phyloP scores from a whole-genome alignment of 2,329 filamentous ascomycete species.

The Dactylellina sp. region DNA sequence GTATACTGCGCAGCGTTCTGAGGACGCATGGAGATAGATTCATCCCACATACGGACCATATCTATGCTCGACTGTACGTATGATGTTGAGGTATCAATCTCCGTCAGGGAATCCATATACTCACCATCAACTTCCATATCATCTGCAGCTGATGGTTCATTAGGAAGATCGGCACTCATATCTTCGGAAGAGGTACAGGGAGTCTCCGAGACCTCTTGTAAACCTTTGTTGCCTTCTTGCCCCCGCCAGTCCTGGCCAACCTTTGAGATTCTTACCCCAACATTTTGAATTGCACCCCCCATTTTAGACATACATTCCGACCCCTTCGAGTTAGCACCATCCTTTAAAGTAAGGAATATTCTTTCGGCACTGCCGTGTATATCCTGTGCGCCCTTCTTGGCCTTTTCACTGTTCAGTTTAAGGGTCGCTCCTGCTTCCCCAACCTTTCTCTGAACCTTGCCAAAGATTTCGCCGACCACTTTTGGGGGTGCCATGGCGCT shows the following conservation, averaged over 20 bases:
- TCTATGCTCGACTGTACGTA: too few species aligned
- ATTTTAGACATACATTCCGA: background rate
- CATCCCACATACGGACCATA: too few species aligned
- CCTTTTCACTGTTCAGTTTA: slow-evolving; percentile 3
- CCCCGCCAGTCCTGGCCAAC: background rate
- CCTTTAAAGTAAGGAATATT: background rate
- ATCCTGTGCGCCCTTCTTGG: slow-evolving; percentile 2
- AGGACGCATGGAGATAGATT: too few species aligned
- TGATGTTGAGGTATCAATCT: too few species aligned
- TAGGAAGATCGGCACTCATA: too few species aligned
- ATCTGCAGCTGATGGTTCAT: too few species aligned
- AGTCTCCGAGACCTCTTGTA: too few species aligned
- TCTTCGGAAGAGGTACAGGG: too few species aligned
- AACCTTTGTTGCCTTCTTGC: too few species aligned
- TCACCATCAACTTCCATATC: too few species aligned
- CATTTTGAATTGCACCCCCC: background rate
- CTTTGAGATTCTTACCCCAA: background rate
- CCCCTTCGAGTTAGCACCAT: background rate
- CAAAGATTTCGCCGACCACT: background rate
- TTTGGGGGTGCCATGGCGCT: background rate
- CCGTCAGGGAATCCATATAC: too few species aligned
- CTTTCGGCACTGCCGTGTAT: background rate
- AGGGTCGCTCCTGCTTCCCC: background rate
- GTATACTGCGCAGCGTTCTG: too few species aligned
- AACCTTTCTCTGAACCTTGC: background rate